Percentiles rank a stretch among this genome's conserved stretches.
phyloP scores from a whole-genome alignment of 163 green algal genomes.

The Chlamydomonas reinhardtii region DNA sequence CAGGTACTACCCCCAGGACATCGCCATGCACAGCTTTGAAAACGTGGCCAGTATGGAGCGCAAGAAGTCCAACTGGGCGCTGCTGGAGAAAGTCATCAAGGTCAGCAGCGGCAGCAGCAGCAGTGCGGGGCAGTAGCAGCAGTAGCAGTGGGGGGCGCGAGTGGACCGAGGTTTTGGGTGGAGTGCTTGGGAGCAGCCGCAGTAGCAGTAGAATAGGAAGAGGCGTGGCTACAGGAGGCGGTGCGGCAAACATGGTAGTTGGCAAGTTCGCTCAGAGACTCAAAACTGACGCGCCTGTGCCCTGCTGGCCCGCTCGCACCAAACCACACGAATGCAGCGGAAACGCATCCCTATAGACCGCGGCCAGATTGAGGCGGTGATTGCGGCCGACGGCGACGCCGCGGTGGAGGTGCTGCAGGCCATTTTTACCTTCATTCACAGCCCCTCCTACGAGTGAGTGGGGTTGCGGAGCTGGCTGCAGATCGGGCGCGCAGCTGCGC shows the following conservation, averaged over 20 bases:
- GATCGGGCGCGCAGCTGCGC: background rate
- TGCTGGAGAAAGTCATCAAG: slow-evolving; percentile 81
- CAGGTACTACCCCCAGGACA: slow-evolving; percentile 75
- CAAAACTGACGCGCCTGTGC: too few relatives aligned
- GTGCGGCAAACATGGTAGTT: too few relatives aligned
- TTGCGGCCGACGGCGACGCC: slow-evolving; percentile 68
- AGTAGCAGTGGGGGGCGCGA: too few relatives aligned
- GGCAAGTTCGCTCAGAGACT: too few relatives aligned
- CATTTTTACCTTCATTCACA: slow-evolving; percentile 71
- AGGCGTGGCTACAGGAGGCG: too few relatives aligned
- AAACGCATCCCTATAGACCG: slow-evolving; percentile 67
- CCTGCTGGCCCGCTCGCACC: too few relatives aligned
- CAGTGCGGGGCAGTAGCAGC: too few relatives aligned
- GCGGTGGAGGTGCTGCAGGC: slow-evolving; percentile 68
- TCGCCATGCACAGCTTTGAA: slow-evolving; percentile 84
- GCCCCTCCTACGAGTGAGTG: slow-evolving; percentile 64
- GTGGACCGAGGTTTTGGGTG: too few relatives aligned
- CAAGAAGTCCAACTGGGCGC: slow-evolving; percentile 80
- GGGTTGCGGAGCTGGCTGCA: too few relatives aligned
- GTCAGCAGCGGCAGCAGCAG: slow-evolving; percentile 29
- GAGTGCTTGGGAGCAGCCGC: too few relatives aligned
- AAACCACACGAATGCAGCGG: too few relatives aligned
- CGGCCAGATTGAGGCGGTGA: slow-evolving; percentile 65
- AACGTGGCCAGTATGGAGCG: slow-evolving; percentile 79
- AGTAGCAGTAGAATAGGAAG: too few relatives aligned